These are phyloP conservation scores for Suillus hirtellus DNA, from an alignment of 768 basidiomycete species.

Conservation along the genomic window DNA sequence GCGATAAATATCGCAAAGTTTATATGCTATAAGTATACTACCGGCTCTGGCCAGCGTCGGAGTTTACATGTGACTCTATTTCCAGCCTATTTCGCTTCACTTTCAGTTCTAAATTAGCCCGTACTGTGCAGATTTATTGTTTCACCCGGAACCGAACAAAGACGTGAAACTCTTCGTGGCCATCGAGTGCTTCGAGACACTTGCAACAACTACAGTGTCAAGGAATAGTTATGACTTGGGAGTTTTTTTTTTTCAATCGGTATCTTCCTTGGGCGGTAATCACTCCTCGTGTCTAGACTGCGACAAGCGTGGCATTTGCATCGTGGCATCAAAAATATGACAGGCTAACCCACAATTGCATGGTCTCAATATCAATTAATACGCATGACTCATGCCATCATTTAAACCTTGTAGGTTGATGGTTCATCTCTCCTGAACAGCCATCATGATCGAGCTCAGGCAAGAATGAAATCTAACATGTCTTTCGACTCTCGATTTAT, in stretches of 20 bases:
- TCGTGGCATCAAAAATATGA: not conserved
- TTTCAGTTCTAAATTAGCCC: not conserved
- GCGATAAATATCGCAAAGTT: not conserved
- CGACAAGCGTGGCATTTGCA: not conserved
- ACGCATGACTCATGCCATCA: not conserved
- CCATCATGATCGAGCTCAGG: not conserved
- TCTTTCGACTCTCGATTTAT: not conserved
- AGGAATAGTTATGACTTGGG: not conserved
- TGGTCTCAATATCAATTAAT: not conserved
- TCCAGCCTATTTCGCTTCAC: not conserved
- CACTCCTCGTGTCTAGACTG: slow-evolving; percentile 2
- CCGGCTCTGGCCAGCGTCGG: not conserved
- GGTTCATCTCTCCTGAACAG: not conserved
- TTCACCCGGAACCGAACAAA: not conserved
- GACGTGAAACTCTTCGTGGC: not conserved
- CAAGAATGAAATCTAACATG: not conserved
- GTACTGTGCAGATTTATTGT: not conserved
- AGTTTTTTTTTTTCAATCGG: not conserved
- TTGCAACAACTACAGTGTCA: not conserved
- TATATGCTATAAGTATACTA: slow-evolving; percentile 3
- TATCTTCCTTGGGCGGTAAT: slow-evolving; percentile 9
- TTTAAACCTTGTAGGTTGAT: not conserved
- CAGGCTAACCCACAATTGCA: not conserved
- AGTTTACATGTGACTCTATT: slow-evolving; percentile 6
- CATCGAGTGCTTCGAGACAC: not conserved